Evolutionary conservation across 768 basidiomycete species (phyloP).

Genomic region (Collybiopsis confluens): DNA sequence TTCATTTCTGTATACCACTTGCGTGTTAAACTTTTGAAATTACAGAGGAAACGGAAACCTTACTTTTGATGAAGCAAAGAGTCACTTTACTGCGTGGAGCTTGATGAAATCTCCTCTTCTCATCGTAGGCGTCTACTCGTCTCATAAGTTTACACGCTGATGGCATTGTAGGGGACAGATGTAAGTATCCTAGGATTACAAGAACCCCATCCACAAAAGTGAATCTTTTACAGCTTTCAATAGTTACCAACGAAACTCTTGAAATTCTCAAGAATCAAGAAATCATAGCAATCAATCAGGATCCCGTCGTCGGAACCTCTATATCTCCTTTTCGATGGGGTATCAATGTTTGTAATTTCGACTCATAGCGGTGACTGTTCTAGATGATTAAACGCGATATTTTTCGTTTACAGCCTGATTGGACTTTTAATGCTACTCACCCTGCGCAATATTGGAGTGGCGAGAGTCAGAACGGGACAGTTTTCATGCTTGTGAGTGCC

Average conservation of each 20-base stretch:
- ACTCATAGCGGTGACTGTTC: neutral
- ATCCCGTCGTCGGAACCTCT: conserved; percentile 54
- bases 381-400: conserved; percentile 3
- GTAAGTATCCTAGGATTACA: conserved; percentile 13
- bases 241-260: conserved; percentile 43
- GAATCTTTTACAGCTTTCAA: conserved; percentile 35
- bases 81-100: conserved; percentile 73
- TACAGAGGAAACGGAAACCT: conserved; percentile 59
- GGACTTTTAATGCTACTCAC: conserved; percentile 38
- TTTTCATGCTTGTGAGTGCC: conserved; percentile 62
- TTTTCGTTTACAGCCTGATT: conserved; percentile 29
- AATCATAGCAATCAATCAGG: conserved; percentile 68
- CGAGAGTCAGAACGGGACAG: conserved; percentile 56
- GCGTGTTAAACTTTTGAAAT: neutral
- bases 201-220: neutral
- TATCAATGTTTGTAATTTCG: conserved; percentile 43
- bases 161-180: conserved; percentile 27
- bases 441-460: conserved; percentile 76
- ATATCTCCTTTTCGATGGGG: conserved; percentile 71
- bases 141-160: neutral
- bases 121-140: conserved; percentile 29
- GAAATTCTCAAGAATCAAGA: conserved; percentile 58
- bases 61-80: conserved; percentile 59
- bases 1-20: neutral
- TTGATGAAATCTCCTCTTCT: conserved; percentile 66